phyloP scores from a whole-genome alignment of 306 rosid species.

The Crotalaria pallida region DNA sequence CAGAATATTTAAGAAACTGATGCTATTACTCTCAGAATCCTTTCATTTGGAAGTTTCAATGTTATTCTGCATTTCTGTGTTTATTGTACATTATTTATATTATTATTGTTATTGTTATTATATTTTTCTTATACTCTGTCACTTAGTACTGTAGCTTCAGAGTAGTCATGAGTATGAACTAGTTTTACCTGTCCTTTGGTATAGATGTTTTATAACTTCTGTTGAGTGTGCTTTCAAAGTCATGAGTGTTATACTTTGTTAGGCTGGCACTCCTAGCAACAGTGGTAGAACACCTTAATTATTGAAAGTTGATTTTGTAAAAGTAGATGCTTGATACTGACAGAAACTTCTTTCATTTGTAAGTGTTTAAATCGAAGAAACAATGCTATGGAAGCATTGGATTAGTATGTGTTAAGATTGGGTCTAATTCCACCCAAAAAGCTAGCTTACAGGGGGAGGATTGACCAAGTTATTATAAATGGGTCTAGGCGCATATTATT shows the following conservation, averaged over 20 bases:
- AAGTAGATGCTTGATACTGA: conserved; percentile 1
- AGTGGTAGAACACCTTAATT: not conserved
- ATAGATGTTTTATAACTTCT: not conserved
- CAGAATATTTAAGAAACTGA: not conserved
- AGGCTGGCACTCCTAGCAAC: not conserved
- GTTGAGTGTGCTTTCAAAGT: not conserved
- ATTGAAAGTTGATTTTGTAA: not conserved
- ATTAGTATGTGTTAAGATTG: no score
- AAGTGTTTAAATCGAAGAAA: conserved; percentile 2
- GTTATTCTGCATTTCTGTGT: not conserved
- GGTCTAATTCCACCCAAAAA: no score
- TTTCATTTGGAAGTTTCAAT: not conserved
- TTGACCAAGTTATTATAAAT: no score
- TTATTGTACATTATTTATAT: not conserved
- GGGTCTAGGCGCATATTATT: no score
- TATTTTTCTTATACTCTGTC: not conserved
- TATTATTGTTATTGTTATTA: not conserved
- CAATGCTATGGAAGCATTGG: not conserved
- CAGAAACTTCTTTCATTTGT: not conserved
- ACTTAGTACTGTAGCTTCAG: not conserved
- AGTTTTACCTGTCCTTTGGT: not conserved
- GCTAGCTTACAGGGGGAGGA: no score
- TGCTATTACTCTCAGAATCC: not conserved
- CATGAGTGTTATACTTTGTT: not conserved
- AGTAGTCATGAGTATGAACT: conserved; percentile 6